Percentiles rank a stretch among this genome's conserved stretches.
Evolutionary conservation across 1,284 basidiomycete species (phyloP).

Genomic region (Cystobasidium pallidum): DNA sequence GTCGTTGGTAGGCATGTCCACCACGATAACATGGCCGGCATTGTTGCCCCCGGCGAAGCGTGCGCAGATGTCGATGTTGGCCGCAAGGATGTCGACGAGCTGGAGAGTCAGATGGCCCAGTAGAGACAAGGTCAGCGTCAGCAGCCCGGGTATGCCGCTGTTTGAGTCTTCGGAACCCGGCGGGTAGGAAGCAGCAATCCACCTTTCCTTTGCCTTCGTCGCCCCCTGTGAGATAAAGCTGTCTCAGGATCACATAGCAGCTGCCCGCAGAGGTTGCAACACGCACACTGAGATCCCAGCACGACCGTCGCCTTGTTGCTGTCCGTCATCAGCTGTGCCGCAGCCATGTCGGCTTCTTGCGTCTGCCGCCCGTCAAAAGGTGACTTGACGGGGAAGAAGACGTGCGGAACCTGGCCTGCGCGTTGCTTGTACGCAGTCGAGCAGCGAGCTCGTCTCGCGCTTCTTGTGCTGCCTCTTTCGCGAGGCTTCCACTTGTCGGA

Average conservation of each 20-base stretch:
- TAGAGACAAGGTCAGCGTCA: background rate
- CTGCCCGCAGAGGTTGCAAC: no score
- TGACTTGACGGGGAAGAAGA: background rate
- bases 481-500: background rate
- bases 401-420: background rate
- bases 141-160: background rate
- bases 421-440: background rate
- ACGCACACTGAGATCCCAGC: conserved; percentile 33
- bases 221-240: conserved; percentile 25
- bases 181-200: conserved; percentile 1
- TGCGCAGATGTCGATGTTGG: conserved; percentile 88
- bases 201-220: conserved; percentile 47
- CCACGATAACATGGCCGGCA: conserved; percentile 97
- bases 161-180: background rate
- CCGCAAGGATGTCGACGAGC: conserved; percentile 88
- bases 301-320: conserved; percentile 45
- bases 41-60: conserved; percentile 98
- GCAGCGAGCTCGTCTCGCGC: background rate
- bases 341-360: conserved; percentile 13
- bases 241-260: background rate
- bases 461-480: background rate
- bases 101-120: conserved; percentile 59
- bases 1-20: conserved; percentile 61
- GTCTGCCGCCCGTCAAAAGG: conserved; percentile 3
- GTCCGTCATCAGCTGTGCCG: conserved; percentile 23